Evolutionary conservation across 139 green algal species (phyloP).

Genomic region (Dunaliella primolecta): DNA sequence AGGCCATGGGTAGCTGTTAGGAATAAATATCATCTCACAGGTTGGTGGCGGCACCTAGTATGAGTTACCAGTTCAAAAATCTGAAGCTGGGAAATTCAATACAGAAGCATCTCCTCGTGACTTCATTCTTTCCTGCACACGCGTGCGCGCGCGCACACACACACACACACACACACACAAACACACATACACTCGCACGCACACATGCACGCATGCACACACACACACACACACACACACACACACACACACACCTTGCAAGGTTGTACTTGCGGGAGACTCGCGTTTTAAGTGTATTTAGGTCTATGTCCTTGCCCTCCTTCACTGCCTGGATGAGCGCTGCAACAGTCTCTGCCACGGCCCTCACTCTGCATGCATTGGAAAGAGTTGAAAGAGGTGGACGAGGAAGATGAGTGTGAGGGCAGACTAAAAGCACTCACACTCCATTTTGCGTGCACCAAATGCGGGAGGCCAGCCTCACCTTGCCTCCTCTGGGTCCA

Average conservation of each 20-base stretch:
- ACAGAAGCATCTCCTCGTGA: too few species aligned
- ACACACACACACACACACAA: not conserved
- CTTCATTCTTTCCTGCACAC: not conserved
- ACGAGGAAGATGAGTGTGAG: too few species aligned
- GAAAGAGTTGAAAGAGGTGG: too few species aligned
- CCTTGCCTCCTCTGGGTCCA: not conserved
- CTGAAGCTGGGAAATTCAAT: too few species aligned
- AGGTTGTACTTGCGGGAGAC: slow-evolving; percentile 42
- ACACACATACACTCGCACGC: not conserved
- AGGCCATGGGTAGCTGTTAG: too few species aligned
- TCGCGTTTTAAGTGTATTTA: slow-evolving; percentile 62
- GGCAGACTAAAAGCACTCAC: too few species aligned
- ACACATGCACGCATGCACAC: too few species aligned
- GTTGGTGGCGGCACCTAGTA: too few species aligned
- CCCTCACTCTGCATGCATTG: slow-evolving; percentile 65
- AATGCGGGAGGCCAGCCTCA: slow-evolving; percentile 16
- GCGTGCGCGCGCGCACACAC: not conserved
- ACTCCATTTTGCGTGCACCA: too few species aligned
- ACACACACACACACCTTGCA: not conserved
- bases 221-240: too few species aligned
- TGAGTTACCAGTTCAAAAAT: too few species aligned
- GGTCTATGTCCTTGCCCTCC: slow-evolving; percentile 73
- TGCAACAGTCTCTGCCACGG: slow-evolving; percentile 78
- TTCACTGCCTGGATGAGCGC: slow-evolving; percentile 64
- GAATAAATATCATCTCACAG: too few species aligned